phyloP scores from a whole-genome alignment of 371 early-diverging fungal genomes.

The Rhizomucor pusillus region DNA sequence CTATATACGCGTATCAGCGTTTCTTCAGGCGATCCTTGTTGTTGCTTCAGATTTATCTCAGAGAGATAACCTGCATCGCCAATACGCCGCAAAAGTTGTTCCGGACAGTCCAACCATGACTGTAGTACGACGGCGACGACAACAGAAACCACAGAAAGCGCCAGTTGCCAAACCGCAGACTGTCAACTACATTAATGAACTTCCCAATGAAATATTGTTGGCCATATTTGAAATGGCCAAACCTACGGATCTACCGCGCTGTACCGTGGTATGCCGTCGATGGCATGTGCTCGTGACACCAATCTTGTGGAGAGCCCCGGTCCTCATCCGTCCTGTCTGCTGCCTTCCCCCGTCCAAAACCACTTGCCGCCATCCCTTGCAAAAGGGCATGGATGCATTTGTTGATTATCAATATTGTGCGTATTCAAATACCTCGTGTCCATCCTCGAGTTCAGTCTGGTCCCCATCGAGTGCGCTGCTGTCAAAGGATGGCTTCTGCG shows the following conservation, averaged over 20 bases:
- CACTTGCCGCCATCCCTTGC: constrained; percentile 6
- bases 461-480: constrained; percentile 3
- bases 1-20: not conserved
- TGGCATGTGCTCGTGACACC: constrained; percentile 38
- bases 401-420: too few species aligned
- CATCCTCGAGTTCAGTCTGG: too few species aligned
- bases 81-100: too few species aligned
- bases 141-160: constrained; percentile 1
- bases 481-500: not conserved
- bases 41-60: not conserved
- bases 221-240: constrained; percentile 22
- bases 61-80: not conserved
- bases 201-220: constrained; percentile 33
- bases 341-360: constrained; percentile 16
- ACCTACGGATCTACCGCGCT: constrained; percentile 18
- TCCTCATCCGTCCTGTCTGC: constrained; percentile 18
- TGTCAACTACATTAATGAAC: constrained; percentile 6
- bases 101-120: too few species aligned
- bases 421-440: too few species aligned
- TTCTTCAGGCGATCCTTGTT: not conserved
- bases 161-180: not conserved
- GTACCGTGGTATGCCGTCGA: constrained; percentile 26
- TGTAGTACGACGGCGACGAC: not conserved
- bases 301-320: constrained; percentile 34
- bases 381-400: too few species aligned